Evolutionary conservation across 2,329 filamentous ascomycete genomes (phyloP), one percentile per base, ranked within the genome.

Genomic region (Ilyonectria robusta): DNA sequence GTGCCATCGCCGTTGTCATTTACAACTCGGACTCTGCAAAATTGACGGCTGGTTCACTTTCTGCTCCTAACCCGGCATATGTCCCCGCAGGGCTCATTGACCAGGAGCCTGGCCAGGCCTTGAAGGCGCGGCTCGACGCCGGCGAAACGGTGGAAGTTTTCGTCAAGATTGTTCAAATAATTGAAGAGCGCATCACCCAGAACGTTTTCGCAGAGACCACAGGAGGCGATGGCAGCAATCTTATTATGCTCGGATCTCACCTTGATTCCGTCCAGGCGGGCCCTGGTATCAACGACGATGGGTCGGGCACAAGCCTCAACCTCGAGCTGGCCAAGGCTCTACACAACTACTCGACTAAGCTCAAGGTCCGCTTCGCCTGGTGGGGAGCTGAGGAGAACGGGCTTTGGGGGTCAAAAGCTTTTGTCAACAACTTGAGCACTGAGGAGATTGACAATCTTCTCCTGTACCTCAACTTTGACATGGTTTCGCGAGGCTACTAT

Each of bases 331-430:
- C 82, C 59, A 79, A 79, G 6, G 81, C 75, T 17, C 78, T 83
- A 19, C 66, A 76, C 19, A 77, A 84, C 56, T 80, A 76, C 56
- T 74, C 73, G 6, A 77, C 76, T n/a, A 79, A 78, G 19, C 73
- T 78, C 70, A 80, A 80, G 69, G 76, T 84, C 2, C 77, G 82
- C 4, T 84, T 85, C 51, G 80, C 76, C 0, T 85, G 81, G 81
- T 85, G 83, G 83, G 82, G 80, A 0, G 83, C 83, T 0, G 84
- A 85, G 60, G 84, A 85, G 73, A 80, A 77, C 35, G 83, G 83
- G 0, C 23, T 23, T 23, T 23, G 23, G 23, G 23, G 23, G 23
- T 23, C 23, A 23, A 23, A 23, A 23, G 23, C 23, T 23, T 23
- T 23, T 23, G 23, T 23, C 4, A 76, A 77, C 26, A 76, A 81